Percentiles rank a stretch among this genome's conserved stretches.
Conservation (phyloP, 768 basidiomycete genomes). For the Rhizopogon vinicolor region DNA sequence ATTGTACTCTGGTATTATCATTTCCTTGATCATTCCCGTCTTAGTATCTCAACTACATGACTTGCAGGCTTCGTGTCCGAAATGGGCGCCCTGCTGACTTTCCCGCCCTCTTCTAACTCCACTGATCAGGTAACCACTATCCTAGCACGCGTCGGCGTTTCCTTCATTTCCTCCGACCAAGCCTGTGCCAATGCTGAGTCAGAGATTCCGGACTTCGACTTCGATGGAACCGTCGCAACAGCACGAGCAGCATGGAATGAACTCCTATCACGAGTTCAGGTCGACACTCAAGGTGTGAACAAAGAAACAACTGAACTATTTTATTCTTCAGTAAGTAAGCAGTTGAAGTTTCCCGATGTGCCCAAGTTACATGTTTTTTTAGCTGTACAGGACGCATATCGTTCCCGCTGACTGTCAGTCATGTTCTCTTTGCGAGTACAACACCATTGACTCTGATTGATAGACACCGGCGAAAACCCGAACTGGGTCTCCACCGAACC, state of each 20-base stretch:
- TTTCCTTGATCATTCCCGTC: neutral
- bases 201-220: conserved; percentile 57
- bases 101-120: conserved; percentile 36
- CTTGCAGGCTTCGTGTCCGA: conserved; percentile 43
- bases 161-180: conserved; percentile 55
- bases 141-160: conserved; percentile 60
- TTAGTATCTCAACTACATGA: neutral
- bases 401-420: conserved; percentile 59
- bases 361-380: neutral
- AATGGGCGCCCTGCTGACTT: conserved; percentile 50
- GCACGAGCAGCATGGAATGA: conserved; percentile 53
- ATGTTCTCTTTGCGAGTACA: neutral
- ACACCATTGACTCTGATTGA: neutral
- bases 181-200: conserved; percentile 58
- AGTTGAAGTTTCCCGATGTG: neutral
- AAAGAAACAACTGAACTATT: conserved; percentile 48
- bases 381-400: conserved; percentile 60
- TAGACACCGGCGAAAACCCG: conserved; percentile 63
- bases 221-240: conserved; percentile 40
- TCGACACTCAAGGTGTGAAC: conserved; percentile 44
- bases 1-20: conserved; percentile 41
- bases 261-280: conserved; percentile 47
- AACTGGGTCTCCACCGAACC: conserved; percentile 61
- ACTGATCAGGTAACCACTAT: conserved; percentile 34
- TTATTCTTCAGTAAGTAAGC: conserved; percentile 51